Base-by-base conservation (phyloP, 192 early-diverging fungal species). In the Backusella mclennaniae region DNA sequence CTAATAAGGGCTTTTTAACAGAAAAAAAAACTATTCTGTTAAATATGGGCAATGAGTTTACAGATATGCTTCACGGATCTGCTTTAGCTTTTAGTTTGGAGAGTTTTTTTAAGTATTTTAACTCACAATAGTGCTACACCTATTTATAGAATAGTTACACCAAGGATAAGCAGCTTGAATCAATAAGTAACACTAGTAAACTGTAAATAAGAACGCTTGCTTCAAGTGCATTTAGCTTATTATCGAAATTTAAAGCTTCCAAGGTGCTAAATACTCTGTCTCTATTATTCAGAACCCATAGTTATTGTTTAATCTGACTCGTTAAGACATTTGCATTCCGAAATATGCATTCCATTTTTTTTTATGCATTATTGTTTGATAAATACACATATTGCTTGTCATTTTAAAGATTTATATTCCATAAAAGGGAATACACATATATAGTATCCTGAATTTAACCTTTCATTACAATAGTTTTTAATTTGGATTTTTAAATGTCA, bases 341-440 rank as follows among this genome's bases (percentile, higher is more conserved):
- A 63, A 63, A 63, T 29, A 63, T 63, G 56, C 56, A 63, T 63
- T 63, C 56, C 56, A 29, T 63, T 63, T 63, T 63, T 63, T 33
- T 63, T 11, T 8, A 29, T 63, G 56, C 56, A 63, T 63, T 29
- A 63, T 63, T 63, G 23, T 63, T 63, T 63, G 21, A 14, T 63
- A 63, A 56, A 63, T 63, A 63, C 23, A 63, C 11, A 26, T 29
- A 11, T 9, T 14, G 12, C 11, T 63, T 63, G 56, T 63, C 23
- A 63, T 63, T 63, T 63, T 63, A 23, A 63, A 63, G 21, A 63
- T 12, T 3, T 29, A 63, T 29, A 29, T 14, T 63, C 56, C n/a
- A 12, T 23, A 26, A 63, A 63, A 26, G 23, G 56, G 7, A 63
- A 63, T n/a, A n/a, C 1, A 49, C 19, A n/a, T 6, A 49, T n/a